phyloP scores from a whole-genome alignment of 2,329 filamentous ascomycete genomes.

The Seiridium cupressi region DNA sequence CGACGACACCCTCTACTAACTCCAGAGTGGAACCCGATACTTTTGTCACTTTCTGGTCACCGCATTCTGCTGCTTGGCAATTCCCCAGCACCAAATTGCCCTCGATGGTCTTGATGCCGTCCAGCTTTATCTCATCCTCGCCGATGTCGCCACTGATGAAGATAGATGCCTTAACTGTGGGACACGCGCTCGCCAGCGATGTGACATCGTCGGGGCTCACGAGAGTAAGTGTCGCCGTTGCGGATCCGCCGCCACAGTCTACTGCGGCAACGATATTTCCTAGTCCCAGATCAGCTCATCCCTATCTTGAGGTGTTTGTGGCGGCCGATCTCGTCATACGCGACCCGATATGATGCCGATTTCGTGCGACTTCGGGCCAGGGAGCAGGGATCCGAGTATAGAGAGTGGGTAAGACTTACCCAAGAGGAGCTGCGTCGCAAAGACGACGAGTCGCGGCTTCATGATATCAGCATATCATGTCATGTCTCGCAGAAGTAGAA shows the following conservation, averaged over 20 bases:
- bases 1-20: background rate
- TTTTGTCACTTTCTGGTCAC: background rate
- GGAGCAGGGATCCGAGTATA: too few relatives aligned
- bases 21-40: slow-evolving; percentile 2
- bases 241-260: background rate
- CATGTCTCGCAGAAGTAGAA: too few relatives aligned
- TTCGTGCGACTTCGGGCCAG: too few relatives aligned
- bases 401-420: too few relatives aligned
- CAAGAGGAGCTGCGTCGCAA: too few relatives aligned
- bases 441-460: too few relatives aligned
- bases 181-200: background rate
- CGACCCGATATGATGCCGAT: too few relatives aligned
- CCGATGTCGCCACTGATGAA: background rate
- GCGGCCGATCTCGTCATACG: too few relatives aligned
- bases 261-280: background rate
- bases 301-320: too few relatives aligned
- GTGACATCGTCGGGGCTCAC: background rate
- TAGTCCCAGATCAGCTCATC: background rate
- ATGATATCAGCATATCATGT: too few relatives aligned
- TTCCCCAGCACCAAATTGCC: background rate
- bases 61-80: background rate
- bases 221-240: background rate
- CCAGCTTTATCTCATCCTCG: background rate
- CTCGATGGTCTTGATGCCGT: background rate
- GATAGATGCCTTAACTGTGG: background rate